phyloP scores from a whole-genome alignment of 202 grass and related monocot species.

The Setaria italica region DNA sequence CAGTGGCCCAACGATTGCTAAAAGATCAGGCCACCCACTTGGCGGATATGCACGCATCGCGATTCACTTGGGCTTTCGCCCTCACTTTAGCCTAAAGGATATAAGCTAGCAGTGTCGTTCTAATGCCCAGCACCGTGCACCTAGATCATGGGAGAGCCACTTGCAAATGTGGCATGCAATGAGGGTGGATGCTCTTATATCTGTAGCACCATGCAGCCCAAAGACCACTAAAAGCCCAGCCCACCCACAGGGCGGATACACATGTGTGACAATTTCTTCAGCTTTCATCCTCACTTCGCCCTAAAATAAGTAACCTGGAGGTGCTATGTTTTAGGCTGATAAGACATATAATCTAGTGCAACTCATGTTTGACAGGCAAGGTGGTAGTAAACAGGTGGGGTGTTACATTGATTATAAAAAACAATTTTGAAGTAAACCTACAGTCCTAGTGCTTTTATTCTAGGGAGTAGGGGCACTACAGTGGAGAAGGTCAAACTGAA shows the following conservation, averaged over 20 bases:
- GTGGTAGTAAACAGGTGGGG: neutral
- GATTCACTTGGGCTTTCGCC: neutral
- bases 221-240: neutral
- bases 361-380: neutral
- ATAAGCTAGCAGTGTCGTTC: neutral
- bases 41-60: neutral
- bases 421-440: constrained; percentile 12
- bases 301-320: neutral
- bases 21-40: neutral
- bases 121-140: neutral
- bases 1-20: neutral
- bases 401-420: neutral
- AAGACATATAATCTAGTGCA: neutral
- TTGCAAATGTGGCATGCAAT: neutral
- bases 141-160: neutral
- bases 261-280: neutral
- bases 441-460: constrained; percentile 7
- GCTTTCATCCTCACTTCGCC: neutral
- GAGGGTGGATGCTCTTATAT: neutral
- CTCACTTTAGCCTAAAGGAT: neutral
- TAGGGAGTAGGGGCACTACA: neutral
- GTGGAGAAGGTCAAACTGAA: constrained; percentile 11
- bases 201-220: neutral
- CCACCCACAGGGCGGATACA: neutral
- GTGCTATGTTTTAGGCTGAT: neutral